Evolutionary conservation across 2,329 filamentous ascomycete species (phyloP), one percentile per base, ranked within the genome.

Genomic region (Lachnellula willkommii): DNA sequence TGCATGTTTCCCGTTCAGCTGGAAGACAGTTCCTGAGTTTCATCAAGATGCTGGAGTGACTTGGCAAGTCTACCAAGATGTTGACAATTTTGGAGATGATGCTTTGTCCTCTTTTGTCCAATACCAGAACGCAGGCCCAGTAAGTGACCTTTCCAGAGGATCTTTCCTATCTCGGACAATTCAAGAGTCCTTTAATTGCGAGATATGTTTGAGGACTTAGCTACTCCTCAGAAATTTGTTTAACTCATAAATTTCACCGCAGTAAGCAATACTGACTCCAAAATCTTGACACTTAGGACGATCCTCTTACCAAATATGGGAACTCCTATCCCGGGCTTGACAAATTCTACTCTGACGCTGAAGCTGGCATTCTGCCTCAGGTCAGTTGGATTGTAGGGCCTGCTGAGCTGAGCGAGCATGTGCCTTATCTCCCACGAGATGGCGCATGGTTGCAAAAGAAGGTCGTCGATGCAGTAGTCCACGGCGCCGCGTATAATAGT

Each of bases 371-470:
- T 0, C 71, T 82, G 1, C 79, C 79, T 0, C 73, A 75, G 53
- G 67, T 82, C 46, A 77, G 73, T 53, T 79, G 77, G 65, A 76
- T 80, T 42, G 71, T 78, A 58, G 70, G 76, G 4, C 78, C 77
- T 0, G 70, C 70, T 6, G 74, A 80, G 58, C 69, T 81, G 8
- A 77, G 76, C 0, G 79, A 82, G 64, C 78, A 81, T 62, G 72
- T 77, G 2, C 78, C 78, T 0, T 79, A 77, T 63, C 72, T 74
- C 49, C 78, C 79, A 2, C 74, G 72, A 53, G 79, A 81, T 53
- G 79, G 79, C 15, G 77, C 72, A 7, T 82, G 78, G 77, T 68
- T 81, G 48, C 76, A 81, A 62, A 72, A 77, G 61, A 70, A 77
- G 60, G 70, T 81, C 7, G 75, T 79, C 32, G 70, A 79, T 55